These are phyloP conservation scores for Arthrobotrys conoides DNA, from an alignment of 2,329 filamentous ascomycete genomes.

Conservation along the genomic window DNA sequence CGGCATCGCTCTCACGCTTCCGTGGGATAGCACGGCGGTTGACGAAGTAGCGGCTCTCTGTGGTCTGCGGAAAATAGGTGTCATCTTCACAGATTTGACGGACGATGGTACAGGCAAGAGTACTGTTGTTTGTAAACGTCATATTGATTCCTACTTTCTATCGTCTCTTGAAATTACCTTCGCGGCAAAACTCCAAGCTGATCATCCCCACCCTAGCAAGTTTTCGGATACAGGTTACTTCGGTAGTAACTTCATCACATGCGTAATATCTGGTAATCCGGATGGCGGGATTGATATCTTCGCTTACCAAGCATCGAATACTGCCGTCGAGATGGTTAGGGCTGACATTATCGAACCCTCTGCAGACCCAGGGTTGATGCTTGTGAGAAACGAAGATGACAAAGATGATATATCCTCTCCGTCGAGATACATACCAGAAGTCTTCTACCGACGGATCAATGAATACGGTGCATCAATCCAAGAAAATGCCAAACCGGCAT, in stretches of 20 bases:
- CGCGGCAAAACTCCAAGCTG: slow-evolving; percentile 86
- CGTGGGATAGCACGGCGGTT: slow-evolving; percentile 89
- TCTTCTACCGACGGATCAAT: slow-evolving; percentile 95
- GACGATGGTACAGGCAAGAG: slow-evolving; percentile 86
- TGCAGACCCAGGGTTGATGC: slow-evolving; percentile 91
- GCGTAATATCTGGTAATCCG: slow-evolving; percentile 93
- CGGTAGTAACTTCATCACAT: slow-evolving; percentile 97
- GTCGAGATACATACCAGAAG: slow-evolving; percentile 93
- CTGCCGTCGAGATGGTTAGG: slow-evolving; percentile 95
- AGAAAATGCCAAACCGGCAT: slow-evolving; percentile 95
- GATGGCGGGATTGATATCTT: slow-evolving; percentile 88
- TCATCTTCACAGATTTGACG: slow-evolving; percentile 93
- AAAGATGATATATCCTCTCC: slow-evolving; percentile 75
- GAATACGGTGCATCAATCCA: slow-evolving; percentile 97
- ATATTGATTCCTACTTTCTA: slow-evolving; percentile 94
- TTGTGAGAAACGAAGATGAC: slow-evolving; percentile 92
- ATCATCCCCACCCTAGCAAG: slow-evolving; percentile 89
- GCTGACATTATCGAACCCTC: slow-evolving; percentile 96
- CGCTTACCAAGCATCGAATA: slow-evolving; percentile 94
- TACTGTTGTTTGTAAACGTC: slow-evolving; percentile 91
- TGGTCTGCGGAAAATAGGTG: slow-evolving; percentile 87
- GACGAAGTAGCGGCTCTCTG: slow-evolving; percentile 85
- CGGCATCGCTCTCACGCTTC: slow-evolving; percentile 81
- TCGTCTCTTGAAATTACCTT: slow-evolving; percentile 93
- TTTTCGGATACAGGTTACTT: slow-evolving; percentile 97